Percentiles rank a stretch among this genome's conserved stretches.
These are phyloP conservation scores for Calonectria hongkongensis DNA, from an alignment of 2,329 filamentous ascomycete genomes.

Conservation along the genomic window DNA sequence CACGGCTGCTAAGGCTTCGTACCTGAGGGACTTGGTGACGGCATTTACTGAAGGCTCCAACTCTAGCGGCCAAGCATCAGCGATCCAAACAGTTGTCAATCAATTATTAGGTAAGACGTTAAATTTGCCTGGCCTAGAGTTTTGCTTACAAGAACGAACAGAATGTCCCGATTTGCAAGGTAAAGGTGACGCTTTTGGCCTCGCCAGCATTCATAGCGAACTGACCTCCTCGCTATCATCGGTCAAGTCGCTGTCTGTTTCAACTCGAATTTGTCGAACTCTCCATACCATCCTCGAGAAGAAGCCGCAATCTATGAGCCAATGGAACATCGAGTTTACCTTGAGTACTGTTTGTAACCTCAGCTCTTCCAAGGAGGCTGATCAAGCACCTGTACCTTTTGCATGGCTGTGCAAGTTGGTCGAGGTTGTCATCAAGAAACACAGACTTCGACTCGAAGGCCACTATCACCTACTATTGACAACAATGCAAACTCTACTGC, in stretches of 20 bases:
- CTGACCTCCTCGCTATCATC: conserved; percentile 60
- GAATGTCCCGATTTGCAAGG: conserved; percentile 56
- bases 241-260: conserved; percentile 57
- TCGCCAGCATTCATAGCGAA: conserved; percentile 65
- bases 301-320: conserved; percentile 70
- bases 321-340: conserved; percentile 75
- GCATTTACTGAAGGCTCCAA: conserved; percentile 56
- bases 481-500: conserved; percentile 74
- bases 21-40: conserved; percentile 62
- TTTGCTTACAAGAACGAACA: conserved; percentile 47
- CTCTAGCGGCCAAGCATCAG: conserved; percentile 64
- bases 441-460: conserved; percentile 76
- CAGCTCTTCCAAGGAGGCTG: conserved; percentile 51
- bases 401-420: conserved; percentile 71
- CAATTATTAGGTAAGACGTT: conserved; percentile 62
- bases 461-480: conserved; percentile 76
- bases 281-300: conserved; percentile 70
- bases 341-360: conserved; percentile 67
- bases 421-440: conserved; percentile 74
- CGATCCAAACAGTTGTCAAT: conserved; percentile 65
- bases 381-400: conserved; percentile 62
- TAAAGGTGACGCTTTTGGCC: conserved; percentile 58
- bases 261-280: conserved; percentile 63
- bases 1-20: conserved; percentile 58
- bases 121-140: not conserved